Percentiles rank a stretch among this genome's conserved stretches.
phyloP scores from a whole-genome alignment of 495 filamentous ascomycete species.

The Lentithecium fluviatile region DNA sequence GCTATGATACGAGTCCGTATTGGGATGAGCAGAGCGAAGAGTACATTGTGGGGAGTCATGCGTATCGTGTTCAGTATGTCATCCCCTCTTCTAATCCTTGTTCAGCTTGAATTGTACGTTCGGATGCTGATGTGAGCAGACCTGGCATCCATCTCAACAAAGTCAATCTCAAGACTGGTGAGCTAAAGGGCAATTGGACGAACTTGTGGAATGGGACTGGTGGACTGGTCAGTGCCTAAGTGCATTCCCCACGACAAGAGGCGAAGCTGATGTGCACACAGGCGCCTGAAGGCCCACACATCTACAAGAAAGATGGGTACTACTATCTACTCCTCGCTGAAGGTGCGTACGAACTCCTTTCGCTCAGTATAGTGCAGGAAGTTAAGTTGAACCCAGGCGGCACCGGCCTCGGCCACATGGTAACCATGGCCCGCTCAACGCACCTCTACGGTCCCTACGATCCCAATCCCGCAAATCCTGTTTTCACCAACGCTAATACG shows the following conservation, averaged over 20 bases:
- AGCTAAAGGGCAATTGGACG: conserved; percentile 39
- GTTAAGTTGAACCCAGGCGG: no score
- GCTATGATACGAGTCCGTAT: conserved; percentile 49
- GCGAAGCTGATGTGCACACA: not conserved
- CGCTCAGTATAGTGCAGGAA: not conserved
- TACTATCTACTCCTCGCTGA: conserved; percentile 70
- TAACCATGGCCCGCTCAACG: conserved; percentile 53
- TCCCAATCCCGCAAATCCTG: conserved; percentile 51
- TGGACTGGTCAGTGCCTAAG: conserved; percentile 37
- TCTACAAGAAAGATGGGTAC: conserved; percentile 63
- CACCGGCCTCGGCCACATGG: conserved; percentile 56
- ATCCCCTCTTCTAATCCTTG: not conserved
- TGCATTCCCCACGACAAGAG: not conserved
- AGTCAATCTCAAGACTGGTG: conserved; percentile 51
- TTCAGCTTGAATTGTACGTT: not conserved
- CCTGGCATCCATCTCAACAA: conserved; percentile 43
- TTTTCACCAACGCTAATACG: conserved; percentile 56
- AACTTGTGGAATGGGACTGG: conserved; percentile 57
- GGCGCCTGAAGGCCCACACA: conserved; percentile 63
- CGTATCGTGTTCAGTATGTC: conserved; percentile 24
- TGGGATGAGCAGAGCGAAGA: conserved; percentile 54
- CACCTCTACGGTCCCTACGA: conserved; percentile 57
- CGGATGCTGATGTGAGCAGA: conserved; percentile 33
- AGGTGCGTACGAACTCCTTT: conserved; percentile 30
- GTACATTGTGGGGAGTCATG: conserved; percentile 46